Percentiles rank a stretch among this genome's conserved stretches.
Evolutionary conservation across 352 stramenopile species (phyloP).

Genomic region (Globisporangium sylvaticum): DNA sequence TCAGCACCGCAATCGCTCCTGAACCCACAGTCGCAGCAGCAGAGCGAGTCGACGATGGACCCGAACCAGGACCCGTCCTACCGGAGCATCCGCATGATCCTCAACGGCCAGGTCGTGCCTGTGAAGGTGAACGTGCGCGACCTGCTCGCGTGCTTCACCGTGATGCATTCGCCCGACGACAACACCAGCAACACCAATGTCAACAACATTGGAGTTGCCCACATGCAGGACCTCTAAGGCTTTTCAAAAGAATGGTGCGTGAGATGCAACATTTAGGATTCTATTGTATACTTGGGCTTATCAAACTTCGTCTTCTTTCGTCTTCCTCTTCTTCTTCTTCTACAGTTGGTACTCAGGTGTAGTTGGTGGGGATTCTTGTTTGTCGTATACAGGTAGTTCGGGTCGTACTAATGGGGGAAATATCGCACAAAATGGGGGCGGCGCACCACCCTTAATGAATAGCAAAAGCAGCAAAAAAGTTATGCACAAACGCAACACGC

Average conservation of each 20-base stretch:
- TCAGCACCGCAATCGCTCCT: not conserved
- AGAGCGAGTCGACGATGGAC: not conserved
- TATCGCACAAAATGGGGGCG: conserved; percentile 17
- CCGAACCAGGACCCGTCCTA: conserved; percentile 31
- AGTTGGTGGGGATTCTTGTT: conserved; percentile 9
- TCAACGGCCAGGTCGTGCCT: conserved; percentile 65
- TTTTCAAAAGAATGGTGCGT: not conserved
- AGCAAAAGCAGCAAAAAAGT: conserved; percentile 5
- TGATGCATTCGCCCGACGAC: conserved; percentile 20
- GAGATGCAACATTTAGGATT: conserved; percentile 4
- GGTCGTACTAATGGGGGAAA: no score
- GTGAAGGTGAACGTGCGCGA: conserved; percentile 73
- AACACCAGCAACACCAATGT: conserved; percentile 8
- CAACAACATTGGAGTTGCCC: not conserved
- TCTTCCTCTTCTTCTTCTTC: conserved; percentile 5
- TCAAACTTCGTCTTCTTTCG: conserved; percentile 3
- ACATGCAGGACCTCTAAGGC: conserved; percentile 4
- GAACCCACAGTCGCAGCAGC: not conserved
- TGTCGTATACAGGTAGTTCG: conserved; percentile 18
- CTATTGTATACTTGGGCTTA: conserved; percentile 22
- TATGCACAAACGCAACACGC: not conserved
- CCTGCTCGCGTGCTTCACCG: conserved; percentile 40
- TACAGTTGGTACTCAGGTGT: conserved; percentile 9
- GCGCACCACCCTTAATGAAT: conserved; percentile 1
- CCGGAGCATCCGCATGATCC: conserved; percentile 61